Conservation (phyloP, 257 asterid species). For the Penstemon barbatus region DNA sequence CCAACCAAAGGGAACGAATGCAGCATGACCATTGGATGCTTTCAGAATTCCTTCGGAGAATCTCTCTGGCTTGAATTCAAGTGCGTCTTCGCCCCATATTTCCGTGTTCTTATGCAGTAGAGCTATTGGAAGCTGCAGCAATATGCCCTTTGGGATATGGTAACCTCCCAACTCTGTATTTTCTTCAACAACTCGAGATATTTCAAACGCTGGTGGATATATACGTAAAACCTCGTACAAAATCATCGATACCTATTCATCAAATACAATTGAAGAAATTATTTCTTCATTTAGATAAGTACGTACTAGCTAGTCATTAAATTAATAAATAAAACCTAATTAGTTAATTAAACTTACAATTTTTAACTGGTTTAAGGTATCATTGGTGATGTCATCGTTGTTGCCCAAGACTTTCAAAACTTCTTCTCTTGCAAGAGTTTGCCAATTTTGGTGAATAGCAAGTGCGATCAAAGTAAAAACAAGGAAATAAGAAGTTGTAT, state of each 20-base stretch:
- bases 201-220: slow-evolving; percentile 30
- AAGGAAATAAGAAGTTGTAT: no score
- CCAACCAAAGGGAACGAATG: slow-evolving; percentile 36
- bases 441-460: no score
- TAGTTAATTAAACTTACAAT: no score
- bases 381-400: no score
- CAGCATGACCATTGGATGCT: slow-evolving; percentile 32
- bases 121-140: slow-evolving; percentile 21
- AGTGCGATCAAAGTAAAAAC: no score
- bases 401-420: no score
- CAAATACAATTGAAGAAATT: no score
- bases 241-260: slow-evolving; percentile 29
- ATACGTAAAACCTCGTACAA: slow-evolving; percentile 34
- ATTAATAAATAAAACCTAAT: no score
- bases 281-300: no score
- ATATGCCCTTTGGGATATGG: slow-evolving; percentile 25
- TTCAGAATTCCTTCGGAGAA: slow-evolving; percentile 31
- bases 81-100: slow-evolving; percentile 38
- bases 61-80: slow-evolving; percentile 35
- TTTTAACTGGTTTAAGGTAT: no score
- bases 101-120: slow-evolving; percentile 26
- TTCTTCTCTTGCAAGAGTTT: no score
- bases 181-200: slow-evolving; percentile 18
- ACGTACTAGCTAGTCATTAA: no score
- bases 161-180: slow-evolving; percentile 23